Evolutionary conservation across 2,329 filamentous ascomycete species (phyloP), one percentile per base, ranked within the genome.

Genomic region (Cyphellophora attinorum): DNA sequence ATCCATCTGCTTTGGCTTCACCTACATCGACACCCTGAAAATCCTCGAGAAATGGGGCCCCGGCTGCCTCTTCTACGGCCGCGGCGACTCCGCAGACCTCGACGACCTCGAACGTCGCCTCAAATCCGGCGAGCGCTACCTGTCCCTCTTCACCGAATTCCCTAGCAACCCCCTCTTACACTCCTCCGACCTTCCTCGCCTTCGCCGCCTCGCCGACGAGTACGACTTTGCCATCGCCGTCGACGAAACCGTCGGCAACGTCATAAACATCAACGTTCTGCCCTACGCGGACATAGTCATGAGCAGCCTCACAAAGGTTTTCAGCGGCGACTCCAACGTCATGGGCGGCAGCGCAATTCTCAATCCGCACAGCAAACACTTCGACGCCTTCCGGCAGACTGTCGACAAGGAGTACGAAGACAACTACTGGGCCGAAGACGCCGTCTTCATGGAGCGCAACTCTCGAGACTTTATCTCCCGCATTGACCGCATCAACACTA

Each of bases 241-340:
- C 2, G 91, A 98, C 58, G 91, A 98, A 60, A 96, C 91, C 0
- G 85, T 98, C 40, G 89, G 89, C 48, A 98, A 91, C 37, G 94
- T 95, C 55, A 78, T 93, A 53, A 98, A 98, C 55, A 79, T 95
- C 50, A 85, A 96, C 54, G 85, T 98, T 3, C 71, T 98, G 4
- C 85, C 81, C 3, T 82, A 80, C 53, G 84, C 85, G 40, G 91
- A 98, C 58, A 70, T 96, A 11, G 84, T 96, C 4, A 89, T 94
- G 37, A 94, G 85, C 65, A 93, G 85, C 55, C 67, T 98, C 39
- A 96, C 91, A 31, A 98, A 98, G 59, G 81, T 96, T 35, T 98
- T 98, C 62, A 93, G 85, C 37, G 91, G 91, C 33, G 91, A 95
- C 59, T 91, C 85, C 57, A 96, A 98, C 57, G 91, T 98, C 47